Percentiles rank a stretch among this genome's conserved stretches.
These are phyloP conservation scores for Talaromyces sp. DNA, from an alignment of 2,329 filamentous ascomycete genomes.

Conservation along the genomic window DNA sequence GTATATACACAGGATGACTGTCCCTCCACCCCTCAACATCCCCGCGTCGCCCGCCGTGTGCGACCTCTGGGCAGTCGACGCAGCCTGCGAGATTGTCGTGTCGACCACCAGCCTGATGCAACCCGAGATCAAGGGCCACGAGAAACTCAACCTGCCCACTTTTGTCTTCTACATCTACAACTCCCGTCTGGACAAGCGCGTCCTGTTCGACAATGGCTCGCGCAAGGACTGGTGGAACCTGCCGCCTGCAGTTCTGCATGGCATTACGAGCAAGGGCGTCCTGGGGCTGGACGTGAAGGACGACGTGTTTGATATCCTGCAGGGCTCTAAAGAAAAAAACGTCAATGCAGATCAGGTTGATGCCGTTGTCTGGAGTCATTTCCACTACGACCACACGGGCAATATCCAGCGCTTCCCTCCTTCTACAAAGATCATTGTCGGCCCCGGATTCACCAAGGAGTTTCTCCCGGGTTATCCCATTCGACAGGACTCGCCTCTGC, in stretches of 20 bases:
- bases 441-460: slow-evolving; percentile 43
- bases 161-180: slow-evolving; percentile 19
- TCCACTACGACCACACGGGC: slow-evolving; percentile 49
- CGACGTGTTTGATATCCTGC: slow-evolving; percentile 29
- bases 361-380: slow-evolving; percentile 42
- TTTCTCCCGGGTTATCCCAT: slow-evolving; percentile 45
- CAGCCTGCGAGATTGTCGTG: slow-evolving; percentile 18
- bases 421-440: slow-evolving; percentile 43
- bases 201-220: slow-evolving; percentile 26
- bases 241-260: slow-evolving; percentile 18
- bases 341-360: slow-evolving; percentile 30
- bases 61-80: slow-evolving; percentile 18
- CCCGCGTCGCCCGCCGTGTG: slow-evolving; percentile 14
- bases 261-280: slow-evolving; percentile 16
- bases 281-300: slow-evolving; percentile 20
- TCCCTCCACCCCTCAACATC: slow-evolving; percentile 9
- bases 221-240: slow-evolving; percentile 28
- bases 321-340: slow-evolving; percentile 1
- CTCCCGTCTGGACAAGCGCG: slow-evolving; percentile 15
- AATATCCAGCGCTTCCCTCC: slow-evolving; percentile 42
- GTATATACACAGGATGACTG: not conserved
- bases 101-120: slow-evolving; percentile 16
- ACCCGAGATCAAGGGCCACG: slow-evolving; percentile 18
- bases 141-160: slow-evolving; percentile 20
- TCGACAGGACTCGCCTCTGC: slow-evolving; percentile 30